Evolutionary conservation across 495 filamentous ascomycete species (phyloP), one percentile per base, ranked within the genome.

Genomic region (Xylaria grammica): DNA sequence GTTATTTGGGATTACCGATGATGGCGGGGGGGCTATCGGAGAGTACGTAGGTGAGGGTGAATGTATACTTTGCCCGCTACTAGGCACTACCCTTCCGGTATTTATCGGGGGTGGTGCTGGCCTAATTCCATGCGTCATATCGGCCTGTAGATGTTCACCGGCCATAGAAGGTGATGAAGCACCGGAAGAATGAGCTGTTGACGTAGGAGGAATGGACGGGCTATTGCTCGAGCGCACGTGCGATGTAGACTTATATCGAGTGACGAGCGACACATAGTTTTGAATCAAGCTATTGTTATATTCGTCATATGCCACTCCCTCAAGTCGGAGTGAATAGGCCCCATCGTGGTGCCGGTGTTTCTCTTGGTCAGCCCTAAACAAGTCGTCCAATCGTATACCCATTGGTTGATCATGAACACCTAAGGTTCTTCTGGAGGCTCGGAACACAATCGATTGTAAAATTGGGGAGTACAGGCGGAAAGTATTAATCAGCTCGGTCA

Each of bases 371-470:
- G 60, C 40, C 10, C 54, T 54, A 58, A 84, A 84, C 1, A 77
- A 13, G 1, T 65, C 46, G 19, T 83, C 81, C 57, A 83, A 69
- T 15, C 65, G 61, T 2, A 4, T 13, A 5, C 73, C 76, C 1
- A 66, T 6, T 0, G 27, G 50, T 13, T 65, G 68, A 44, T 81
- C 78, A 2, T 26, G 22, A 2, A 78, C 66, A 0, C 75, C 78
- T 26, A 64, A 44, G 13, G 42, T 64, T 59, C 78, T 74, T 32
- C 82, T 77, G 9, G 83, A 79, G 1, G 87, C 84, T 20, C 81
- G 80, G 62, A 89, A 91, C 17, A 90, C 74, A 44, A 90, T 84
- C 1, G 63, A 72, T 67, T 90, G 84, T 11, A 92, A 63, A 3
- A 81, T 76, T 0, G 82, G 77, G 0, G 90, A 91, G 11, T 70